Conservation (phyloP, 208 protist species). For the Herpetomonas samuelpessoai region DNA sequence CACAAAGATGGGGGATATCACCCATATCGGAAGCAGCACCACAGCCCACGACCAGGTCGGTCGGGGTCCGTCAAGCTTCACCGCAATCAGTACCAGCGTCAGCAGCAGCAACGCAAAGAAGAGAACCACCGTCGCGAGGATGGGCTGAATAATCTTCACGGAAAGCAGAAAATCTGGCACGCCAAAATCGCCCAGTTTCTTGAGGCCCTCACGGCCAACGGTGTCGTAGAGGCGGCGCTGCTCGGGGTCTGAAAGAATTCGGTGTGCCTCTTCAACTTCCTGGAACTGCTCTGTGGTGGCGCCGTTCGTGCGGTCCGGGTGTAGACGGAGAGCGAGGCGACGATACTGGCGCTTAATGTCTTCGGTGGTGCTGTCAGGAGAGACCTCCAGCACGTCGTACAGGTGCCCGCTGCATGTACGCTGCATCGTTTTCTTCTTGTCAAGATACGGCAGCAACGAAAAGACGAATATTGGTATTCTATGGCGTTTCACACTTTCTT, state of each 20-base stretch:
- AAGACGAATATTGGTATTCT: no score
- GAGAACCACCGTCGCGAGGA: slow-evolving; percentile 4
- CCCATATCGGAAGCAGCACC: slow-evolving; percentile 7
- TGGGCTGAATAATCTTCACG: slow-evolving; percentile 5
- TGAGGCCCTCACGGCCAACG: slow-evolving; percentile 93
- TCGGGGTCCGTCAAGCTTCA: neutral
- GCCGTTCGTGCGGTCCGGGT: slow-evolving; percentile 86
- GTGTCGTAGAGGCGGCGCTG: slow-evolving; percentile 96
- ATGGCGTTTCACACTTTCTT: no score
- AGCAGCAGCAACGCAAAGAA: slow-evolving; percentile 5
- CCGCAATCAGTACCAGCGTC: neutral
- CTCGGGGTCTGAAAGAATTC: slow-evolving; percentile 93
- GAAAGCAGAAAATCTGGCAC: slow-evolving; percentile 21
- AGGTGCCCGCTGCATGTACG: slow-evolving; percentile 44
- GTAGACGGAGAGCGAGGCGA: slow-evolving; percentile 82
- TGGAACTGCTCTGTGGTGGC: slow-evolving; percentile 79
- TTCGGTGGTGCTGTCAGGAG: slow-evolving; percentile 39
- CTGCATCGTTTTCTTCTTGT: no score
- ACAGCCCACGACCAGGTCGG: slow-evolving; percentile 14
- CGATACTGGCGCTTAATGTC: slow-evolving; percentile 85
- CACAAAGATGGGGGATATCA: neutral
- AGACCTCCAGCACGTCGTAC: slow-evolving; percentile 78
- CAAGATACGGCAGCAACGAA: no score
- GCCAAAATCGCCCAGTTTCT: slow-evolving; percentile 56
- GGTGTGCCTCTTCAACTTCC: slow-evolving; percentile 95